Evolutionary conservation across 768 basidiomycete species (phyloP).

Genomic region (Phaeotremella fagi): DNA sequence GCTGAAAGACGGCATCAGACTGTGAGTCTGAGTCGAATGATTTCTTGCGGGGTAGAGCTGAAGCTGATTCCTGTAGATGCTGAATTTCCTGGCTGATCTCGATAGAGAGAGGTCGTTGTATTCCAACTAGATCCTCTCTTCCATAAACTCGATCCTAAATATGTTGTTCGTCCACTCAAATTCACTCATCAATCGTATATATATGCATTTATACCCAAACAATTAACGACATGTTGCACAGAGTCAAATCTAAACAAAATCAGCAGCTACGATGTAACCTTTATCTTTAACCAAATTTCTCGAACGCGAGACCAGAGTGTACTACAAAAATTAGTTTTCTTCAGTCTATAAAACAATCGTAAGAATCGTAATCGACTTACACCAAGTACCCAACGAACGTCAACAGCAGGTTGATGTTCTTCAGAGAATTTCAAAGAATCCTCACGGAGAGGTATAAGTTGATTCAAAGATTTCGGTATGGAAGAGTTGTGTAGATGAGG

Average conservation of each 20-base stretch:
- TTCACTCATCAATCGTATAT: no score
- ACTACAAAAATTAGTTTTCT: slow-evolving; percentile 11
- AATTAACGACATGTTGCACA: no score
- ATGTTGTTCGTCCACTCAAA: not conserved
- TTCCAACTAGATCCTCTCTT: no score
- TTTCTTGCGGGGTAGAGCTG: not conserved
- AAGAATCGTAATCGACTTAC: slow-evolving; percentile 22
- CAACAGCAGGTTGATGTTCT: slow-evolving; percentile 16
- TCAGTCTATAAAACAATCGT: not conserved
- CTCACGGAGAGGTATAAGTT: slow-evolving; percentile 19
- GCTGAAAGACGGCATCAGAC: slow-evolving; percentile 68
- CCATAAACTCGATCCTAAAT: not conserved
- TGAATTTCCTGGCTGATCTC: slow-evolving; percentile 60
- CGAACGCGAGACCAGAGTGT: slow-evolving; percentile 42
- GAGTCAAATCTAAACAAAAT: no score
- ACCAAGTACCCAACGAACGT: slow-evolving; percentile 44
- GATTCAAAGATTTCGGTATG: slow-evolving; percentile 3
- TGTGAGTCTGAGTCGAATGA: slow-evolving; percentile 50
- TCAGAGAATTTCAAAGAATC: slow-evolving; percentile 28
- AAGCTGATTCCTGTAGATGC: slow-evolving; percentile 53
- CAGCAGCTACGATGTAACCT: slow-evolving; percentile 40
- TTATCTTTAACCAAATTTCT: slow-evolving; percentile 45
- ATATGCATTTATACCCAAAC: not conserved
- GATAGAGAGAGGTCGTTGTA: slow-evolving; percentile 30
- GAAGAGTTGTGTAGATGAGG: slow-evolving; percentile 9